Evolutionary conservation across 441 rosid species (phyloP), one percentile per base, ranked within the genome.

Genomic region (Erodium texanum): DNA sequence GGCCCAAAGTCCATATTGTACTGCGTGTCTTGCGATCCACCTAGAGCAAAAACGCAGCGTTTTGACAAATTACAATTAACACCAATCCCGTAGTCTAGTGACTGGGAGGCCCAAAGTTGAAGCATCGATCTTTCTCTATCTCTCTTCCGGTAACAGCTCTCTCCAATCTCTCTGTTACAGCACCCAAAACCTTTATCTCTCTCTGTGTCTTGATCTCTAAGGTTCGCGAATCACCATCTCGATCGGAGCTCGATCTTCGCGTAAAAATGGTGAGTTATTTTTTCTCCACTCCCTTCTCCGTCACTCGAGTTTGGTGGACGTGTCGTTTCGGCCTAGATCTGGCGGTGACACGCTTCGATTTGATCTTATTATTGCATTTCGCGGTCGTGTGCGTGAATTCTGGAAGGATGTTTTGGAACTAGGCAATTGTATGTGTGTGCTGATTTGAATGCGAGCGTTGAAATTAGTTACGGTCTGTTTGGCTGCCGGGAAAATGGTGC

Each of bases 261-360:
- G 54, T 24, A 24, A 81, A 76, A 71, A 87, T 86, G 96, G 96
- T 87, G 80, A 81, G 93, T 71, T 66, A n/a, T n/a, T n/a, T n/a
- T 73, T 70, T 65, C 15, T 0, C 50, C 65, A 24, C 68, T 34
- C 7, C 18, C 64, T 59, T 59, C 54, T 19, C 43, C 27, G 70
- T 62, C 61, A 18, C 61, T 54, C 23, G 22, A 54, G 61, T 54
- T 24, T 66, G 61, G 74, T 54, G 32, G 23, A 24, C 32, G 62
- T 74, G 74, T 34, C 59, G 24, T 58, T 59, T 11, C 67, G n/a
- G 64, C 65, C 68, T 82, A 84, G 97, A 91, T 91, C 96, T 87
- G 89, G 75, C 73, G 74, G 45, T 56, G 77, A 64, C 76, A 62
- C 70, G 61, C 79, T 61, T 74, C 69, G 84, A 79, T 85, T 82